These are phyloP conservation scores for Macrotyloma uniflorum DNA, from an alignment of 306 rosid species.

Conservation along the genomic window DNA sequence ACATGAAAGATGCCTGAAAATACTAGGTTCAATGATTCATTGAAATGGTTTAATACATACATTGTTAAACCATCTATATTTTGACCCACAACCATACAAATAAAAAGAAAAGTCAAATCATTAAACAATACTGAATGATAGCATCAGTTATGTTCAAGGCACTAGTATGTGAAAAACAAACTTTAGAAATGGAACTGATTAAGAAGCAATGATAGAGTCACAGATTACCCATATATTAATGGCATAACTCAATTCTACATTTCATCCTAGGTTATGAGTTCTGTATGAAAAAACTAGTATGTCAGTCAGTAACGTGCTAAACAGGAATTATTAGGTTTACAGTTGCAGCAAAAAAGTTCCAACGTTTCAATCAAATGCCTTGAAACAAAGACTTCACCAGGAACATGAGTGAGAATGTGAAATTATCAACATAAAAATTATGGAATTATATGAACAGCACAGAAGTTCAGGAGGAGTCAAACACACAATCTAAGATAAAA, in stretches of 20 bases:
- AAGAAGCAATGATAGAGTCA: background rate
- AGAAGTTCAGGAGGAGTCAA: slow-evolving; percentile 4
- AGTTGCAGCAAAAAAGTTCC: slow-evolving; percentile 26
- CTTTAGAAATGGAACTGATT: background rate
- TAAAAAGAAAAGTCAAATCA: background rate
- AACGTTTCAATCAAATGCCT: background rate
- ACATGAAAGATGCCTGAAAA: background rate
- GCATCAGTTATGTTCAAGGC: background rate
- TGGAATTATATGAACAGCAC: background rate
- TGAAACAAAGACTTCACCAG: slow-evolving; percentile 6
- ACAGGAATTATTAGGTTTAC: background rate
- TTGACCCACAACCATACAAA: background rate
- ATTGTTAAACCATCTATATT: background rate
- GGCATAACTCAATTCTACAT: background rate
- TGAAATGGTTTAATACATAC: background rate
- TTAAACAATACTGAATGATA: background rate
- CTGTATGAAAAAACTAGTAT: background rate
- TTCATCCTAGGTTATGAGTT: background rate
- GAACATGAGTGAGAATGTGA: background rate
- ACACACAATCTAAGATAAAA: background rate
- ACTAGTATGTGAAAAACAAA: background rate
- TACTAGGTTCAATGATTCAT: background rate
- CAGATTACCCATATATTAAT: background rate
- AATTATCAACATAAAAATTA: background rate
- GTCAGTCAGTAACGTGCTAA: background rate